Conservation (phyloP, 805 yeast species). For the Candida corydali region DNA sequence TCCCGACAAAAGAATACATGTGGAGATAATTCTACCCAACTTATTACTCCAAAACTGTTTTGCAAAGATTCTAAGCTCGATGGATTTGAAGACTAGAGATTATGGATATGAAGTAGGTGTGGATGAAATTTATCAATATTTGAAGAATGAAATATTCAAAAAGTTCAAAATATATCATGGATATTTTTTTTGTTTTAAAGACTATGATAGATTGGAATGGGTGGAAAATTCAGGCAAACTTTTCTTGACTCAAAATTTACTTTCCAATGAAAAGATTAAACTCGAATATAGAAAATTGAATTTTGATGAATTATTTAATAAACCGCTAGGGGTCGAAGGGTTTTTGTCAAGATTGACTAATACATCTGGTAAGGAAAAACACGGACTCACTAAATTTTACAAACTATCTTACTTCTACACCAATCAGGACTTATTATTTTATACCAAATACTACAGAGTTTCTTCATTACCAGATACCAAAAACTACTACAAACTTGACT, state of each 20-base stretch:
- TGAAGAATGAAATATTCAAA: constrained; percentile 20
- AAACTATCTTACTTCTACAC: constrained; percentile 63
- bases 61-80: neutral
- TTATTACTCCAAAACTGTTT: constrained; percentile 16
- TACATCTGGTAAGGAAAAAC: constrained; percentile 40
- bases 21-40: constrained; percentile 48
- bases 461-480: constrained; percentile 55
- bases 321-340: constrained; percentile 82
- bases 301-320: constrained; percentile 38
- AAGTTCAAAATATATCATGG: constrained; percentile 13
- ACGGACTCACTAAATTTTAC: constrained; percentile 37
- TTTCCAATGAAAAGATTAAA: constrained; percentile 33
- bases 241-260: constrained; percentile 24
- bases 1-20: constrained; percentile 41
- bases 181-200: constrained; percentile 52
- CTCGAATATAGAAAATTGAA: constrained; percentile 56
- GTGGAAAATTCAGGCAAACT: constrained; percentile 22
- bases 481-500: constrained; percentile 53
- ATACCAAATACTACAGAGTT: constrained; percentile 42
- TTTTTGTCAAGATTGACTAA: constrained; percentile 58
- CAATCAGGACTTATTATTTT: constrained; percentile 56
- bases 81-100: neutral
- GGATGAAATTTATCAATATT: constrained; percentile 2
- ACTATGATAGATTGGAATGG: constrained; percentile 71
- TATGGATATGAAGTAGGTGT: constrained; percentile 6